A percentile compares a stretch with the other conserved stretches of the same genome.
Conservation (phyloP, 208 protist genomes). For the Trypanosoma congolense region DNA sequence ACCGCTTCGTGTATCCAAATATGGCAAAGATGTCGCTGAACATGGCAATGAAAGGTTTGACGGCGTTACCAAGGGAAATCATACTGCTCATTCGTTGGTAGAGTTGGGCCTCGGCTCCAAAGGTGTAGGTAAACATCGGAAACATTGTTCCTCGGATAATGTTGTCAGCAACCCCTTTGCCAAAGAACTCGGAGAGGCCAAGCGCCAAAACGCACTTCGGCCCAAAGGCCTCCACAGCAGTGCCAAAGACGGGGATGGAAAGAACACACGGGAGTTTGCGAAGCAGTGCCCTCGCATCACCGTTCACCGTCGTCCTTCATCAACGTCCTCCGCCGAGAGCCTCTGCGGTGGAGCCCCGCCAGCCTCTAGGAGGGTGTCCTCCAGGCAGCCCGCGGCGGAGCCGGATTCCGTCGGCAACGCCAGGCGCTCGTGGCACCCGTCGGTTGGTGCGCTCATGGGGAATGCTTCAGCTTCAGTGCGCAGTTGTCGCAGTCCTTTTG, state of each 20-base stretch:
- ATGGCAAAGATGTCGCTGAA: slow-evolving; percentile 59
- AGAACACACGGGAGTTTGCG: slow-evolving; percentile 20
- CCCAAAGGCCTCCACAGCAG: slow-evolving; percentile 36
- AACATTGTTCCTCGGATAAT: slow-evolving; percentile 26
- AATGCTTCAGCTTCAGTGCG: too few species aligned
- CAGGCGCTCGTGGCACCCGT: too few species aligned
- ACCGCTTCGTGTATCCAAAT: slow-evolving; percentile 72
- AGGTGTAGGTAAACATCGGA: slow-evolving; percentile 49
- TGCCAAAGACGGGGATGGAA: slow-evolving; percentile 41
- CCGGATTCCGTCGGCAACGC: too few species aligned
- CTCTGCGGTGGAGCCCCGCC: background rate
- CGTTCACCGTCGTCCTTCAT: slow-evolving; percentile 28
- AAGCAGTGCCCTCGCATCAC: slow-evolving; percentile 29
- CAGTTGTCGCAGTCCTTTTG: too few species aligned
- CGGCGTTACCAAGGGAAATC: slow-evolving; percentile 44
- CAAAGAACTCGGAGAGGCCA: slow-evolving; percentile 40
- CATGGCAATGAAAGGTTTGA: slow-evolving; percentile 60
- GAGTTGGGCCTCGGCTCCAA: slow-evolving; percentile 23
- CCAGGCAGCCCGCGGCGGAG: too few species aligned
- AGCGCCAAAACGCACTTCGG: slow-evolving; percentile 28
- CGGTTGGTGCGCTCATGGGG: too few species aligned
- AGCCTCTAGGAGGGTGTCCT: too few species aligned
- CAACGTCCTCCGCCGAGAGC: slow-evolving; percentile 10
- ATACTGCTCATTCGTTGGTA: slow-evolving; percentile 54
- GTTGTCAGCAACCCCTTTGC: slow-evolving; percentile 51